These are phyloP conservation scores for Aulographum hederae DNA, from an alignment of 2,329 filamentous ascomycete genomes.

Conservation along the genomic window DNA sequence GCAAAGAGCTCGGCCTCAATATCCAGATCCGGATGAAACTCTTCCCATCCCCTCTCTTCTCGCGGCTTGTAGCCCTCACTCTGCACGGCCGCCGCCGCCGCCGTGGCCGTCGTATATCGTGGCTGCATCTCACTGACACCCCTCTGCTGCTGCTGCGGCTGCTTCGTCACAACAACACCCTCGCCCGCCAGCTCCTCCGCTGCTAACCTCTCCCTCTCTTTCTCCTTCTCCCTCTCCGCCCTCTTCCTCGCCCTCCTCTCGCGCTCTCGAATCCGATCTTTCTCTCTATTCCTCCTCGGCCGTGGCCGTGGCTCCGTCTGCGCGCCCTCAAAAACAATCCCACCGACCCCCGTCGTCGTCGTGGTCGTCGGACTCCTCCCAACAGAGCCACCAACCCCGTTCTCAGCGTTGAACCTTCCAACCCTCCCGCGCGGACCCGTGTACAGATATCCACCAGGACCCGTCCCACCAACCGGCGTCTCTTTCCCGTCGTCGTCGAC, in stretches of 20 bases:
- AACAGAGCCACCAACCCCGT: conserved; percentile 13
- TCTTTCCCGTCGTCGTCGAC: conserved; percentile 53
- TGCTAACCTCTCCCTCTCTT: neutral
- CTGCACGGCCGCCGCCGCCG: conserved; percentile 69
- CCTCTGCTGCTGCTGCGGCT: conserved; percentile 11
- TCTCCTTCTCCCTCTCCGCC: neutral
- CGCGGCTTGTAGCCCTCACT: conserved; percentile 91
- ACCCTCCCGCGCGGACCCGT: conserved; percentile 34
- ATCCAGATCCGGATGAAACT: conserved; percentile 91
- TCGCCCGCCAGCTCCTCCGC: neutral
- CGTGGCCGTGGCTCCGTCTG: too few species aligned
- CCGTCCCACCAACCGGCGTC: conserved; percentile 32
- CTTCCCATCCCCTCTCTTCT: conserved; percentile 93
- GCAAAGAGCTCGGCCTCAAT: conserved; percentile 66
- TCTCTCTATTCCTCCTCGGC: conserved; percentile 17
- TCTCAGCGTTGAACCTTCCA: conserved; percentile 30
- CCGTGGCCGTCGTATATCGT: conserved; percentile 71
- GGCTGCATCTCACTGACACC: conserved; percentile 39
- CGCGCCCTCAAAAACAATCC: too few species aligned
- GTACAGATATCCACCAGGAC: conserved; percentile 30
- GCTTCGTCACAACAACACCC: conserved; percentile 10
- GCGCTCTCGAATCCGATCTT: too few species aligned
- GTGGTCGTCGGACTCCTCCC: conserved; percentile 10
- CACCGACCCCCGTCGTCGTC: too few species aligned
- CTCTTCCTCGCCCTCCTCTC: neutral